Conservation (phyloP, 73 alveolate genomes). For the Paramecium biaurelia region DNA sequence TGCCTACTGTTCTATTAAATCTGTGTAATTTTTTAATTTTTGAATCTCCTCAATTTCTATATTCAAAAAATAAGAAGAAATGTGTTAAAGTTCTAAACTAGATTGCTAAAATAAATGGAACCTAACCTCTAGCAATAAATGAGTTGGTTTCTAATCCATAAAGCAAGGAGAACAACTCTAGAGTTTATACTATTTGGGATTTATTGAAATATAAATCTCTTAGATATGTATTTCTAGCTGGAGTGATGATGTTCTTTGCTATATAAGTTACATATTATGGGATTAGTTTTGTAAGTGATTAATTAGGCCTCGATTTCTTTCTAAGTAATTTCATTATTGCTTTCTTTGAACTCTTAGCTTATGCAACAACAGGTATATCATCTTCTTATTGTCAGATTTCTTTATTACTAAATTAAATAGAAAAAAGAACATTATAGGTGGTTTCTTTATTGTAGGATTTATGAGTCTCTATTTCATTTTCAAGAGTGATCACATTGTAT, state of each 20-base stretch:
- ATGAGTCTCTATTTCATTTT: slow-evolving; percentile 24
- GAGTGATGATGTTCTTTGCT: slow-evolving; percentile 46
- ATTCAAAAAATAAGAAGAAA: slow-evolving; percentile 35
- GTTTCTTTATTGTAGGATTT: slow-evolving; percentile 9
- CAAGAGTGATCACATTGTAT: background rate
- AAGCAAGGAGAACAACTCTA: slow-evolving; percentile 1
- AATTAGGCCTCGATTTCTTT: slow-evolving; percentile 42
- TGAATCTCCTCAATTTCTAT: slow-evolving; percentile 60
- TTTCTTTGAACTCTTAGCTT: slow-evolving; percentile 53
- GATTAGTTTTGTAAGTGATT: slow-evolving; percentile 55
- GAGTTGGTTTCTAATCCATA: background rate
- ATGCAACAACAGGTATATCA: slow-evolving; percentile 28
- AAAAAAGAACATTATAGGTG: slow-evolving; percentile 18
- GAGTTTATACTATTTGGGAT: slow-evolving; percentile 44
- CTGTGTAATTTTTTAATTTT: slow-evolving; percentile 13
- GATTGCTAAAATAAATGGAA: slow-evolving; percentile 50
- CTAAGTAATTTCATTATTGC: slow-evolving; percentile 45
- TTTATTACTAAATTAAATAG: slow-evolving; percentile 43
- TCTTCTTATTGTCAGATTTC: background rate
- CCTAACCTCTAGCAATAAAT: background rate
- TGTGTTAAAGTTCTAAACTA: slow-evolving; percentile 37
- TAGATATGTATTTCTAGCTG: slow-evolving; percentile 17
- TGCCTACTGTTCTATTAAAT: slow-evolving; percentile 26
- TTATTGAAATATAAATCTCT: slow-evolving; percentile 47
- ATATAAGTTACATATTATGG: slow-evolving; percentile 61